These are phyloP conservation scores for Ajuga chamaepitys DNA, from an alignment of 257 asterid genomes.

Conservation along the genomic window DNA sequence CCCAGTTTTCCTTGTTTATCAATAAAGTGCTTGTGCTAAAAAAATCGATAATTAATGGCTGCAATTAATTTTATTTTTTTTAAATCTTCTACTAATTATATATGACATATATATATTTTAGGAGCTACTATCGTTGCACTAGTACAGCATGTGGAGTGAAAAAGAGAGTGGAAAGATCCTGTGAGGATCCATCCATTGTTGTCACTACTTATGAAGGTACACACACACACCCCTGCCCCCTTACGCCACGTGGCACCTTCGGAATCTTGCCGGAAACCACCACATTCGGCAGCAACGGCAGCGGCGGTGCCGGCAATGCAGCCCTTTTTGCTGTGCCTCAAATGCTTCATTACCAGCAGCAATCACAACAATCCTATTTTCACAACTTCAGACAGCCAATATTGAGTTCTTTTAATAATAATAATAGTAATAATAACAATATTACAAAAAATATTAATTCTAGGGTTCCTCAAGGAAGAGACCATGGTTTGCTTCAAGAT, in stretches of 20 bases:
- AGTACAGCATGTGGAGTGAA: conserved; percentile 81
- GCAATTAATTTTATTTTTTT: background rate
- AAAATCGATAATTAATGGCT: too few relatives aligned
- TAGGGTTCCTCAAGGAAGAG: conserved; percentile 36
- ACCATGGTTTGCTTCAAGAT: conserved; percentile 84
- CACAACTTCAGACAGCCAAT: conserved; percentile 23
- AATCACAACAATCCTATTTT: conserved; percentile 31
- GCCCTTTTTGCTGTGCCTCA: conserved; percentile 28
- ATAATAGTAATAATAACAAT: background rate
- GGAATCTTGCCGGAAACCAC: conserved; percentile 28
- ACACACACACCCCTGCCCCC: conserved; percentile 63
- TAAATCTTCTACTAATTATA: too few relatives aligned
- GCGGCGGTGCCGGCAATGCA: conserved; percentile 7
- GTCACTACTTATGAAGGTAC: conserved; percentile 91
- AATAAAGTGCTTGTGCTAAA: too few relatives aligned
- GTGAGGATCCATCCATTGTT: conserved; percentile 64
- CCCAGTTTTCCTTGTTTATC: too few relatives aligned
- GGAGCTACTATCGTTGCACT: conserved; percentile 97
- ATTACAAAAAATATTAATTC: background rate
- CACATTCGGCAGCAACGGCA: conserved; percentile 3
- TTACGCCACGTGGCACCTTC: conserved; percentile 37
- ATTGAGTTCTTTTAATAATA: conserved; percentile 10
- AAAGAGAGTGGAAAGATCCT: conserved; percentile 83
- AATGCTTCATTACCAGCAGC: conserved; percentile 19
- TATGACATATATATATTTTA: conserved; percentile 14